Conservation (phyloP, 108 stramenopile species). For the Cyclotella sp. region DNA sequence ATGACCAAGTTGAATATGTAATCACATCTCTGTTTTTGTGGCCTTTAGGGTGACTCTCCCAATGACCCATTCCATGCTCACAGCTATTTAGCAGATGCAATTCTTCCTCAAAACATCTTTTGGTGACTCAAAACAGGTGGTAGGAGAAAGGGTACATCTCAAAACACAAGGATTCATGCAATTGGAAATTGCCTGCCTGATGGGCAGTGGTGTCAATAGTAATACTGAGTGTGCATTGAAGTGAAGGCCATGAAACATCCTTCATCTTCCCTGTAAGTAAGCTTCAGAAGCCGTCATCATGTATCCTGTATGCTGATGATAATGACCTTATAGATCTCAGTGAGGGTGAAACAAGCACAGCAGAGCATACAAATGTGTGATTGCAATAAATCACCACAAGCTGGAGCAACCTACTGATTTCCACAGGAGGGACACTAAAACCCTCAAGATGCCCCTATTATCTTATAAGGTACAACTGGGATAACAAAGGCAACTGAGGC, state of each 20-base stretch:
- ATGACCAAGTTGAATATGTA: slow-evolving; percentile 9
- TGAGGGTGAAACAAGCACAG: neutral
- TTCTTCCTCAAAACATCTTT: slow-evolving; percentile 1
- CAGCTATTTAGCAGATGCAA: slow-evolving; percentile 20
- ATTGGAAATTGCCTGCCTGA: neutral
- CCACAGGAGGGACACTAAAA: too few species aligned
- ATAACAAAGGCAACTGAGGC: slow-evolving; percentile 1
- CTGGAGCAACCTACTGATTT: neutral
- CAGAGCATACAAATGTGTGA: neutral
- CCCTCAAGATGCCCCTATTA: neutral
- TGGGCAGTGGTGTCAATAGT: slow-evolving; percentile 15
- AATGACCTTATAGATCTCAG: slow-evolving; percentile 10
- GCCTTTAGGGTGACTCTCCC: slow-evolving; percentile 2
- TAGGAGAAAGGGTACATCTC: neutral
- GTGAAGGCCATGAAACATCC: neutral
- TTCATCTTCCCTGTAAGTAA: slow-evolving; percentile 12
- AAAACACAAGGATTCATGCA: slow-evolving; percentile 19
- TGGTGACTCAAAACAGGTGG: slow-evolving; percentile 7
- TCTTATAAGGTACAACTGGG: neutral
- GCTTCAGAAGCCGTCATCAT: neutral
- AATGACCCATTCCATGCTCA: neutral
- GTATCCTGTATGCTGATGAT: neutral
- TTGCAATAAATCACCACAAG: neutral
- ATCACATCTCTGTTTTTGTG: slow-evolving; percentile 5
- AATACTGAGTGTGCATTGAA: slow-evolving; percentile 6